These are phyloP conservation scores for Vitis hybrid DNA, from an alignment of 177 flowering plant genomes.

Conservation along the genomic window DNA sequence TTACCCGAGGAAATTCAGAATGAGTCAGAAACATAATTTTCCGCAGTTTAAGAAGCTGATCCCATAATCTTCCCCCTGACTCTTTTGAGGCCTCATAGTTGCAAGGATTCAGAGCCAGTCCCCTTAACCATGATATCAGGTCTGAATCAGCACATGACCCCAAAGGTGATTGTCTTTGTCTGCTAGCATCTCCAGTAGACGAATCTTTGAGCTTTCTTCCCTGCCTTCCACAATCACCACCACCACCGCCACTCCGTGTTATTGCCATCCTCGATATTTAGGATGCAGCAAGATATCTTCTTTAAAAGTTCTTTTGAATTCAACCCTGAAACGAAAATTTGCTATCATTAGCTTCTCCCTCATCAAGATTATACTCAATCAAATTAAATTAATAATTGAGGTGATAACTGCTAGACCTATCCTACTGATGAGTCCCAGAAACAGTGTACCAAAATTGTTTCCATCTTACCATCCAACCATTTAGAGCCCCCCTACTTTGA, in stretches of 20 bases:
- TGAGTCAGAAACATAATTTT: slow-evolving; percentile 8
- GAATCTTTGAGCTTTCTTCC: slow-evolving; percentile 2
- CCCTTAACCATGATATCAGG: slow-evolving; percentile 22
- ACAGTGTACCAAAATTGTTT: too few relatives aligned
- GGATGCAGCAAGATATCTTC: background rate
- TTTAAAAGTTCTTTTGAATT: background rate
- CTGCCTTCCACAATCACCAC: background rate
- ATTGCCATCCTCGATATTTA: background rate
- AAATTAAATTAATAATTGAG: too few relatives aligned
- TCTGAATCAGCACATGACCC: slow-evolving; percentile 15
- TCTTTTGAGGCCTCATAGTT: background rate
- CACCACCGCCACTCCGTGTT: background rate
- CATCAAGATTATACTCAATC: too few relatives aligned
- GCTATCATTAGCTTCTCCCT: background rate
- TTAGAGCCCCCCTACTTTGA: too few relatives aligned
- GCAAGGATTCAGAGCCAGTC: slow-evolving; percentile 27
- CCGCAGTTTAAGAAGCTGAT: slow-evolving; percentile 24
- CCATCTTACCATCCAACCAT: too few relatives aligned
- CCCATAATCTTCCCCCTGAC: slow-evolving; percentile 1
- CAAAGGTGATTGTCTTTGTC: slow-evolving; percentile 3
- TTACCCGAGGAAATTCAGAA: slow-evolving; percentile 28
- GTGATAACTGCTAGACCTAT: too few relatives aligned
- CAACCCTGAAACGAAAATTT: slow-evolving; percentile 11
- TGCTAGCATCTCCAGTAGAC: background rate
- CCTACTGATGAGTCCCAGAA: too few relatives aligned